Base-by-base conservation (phyloP, 768 basidiomycete genomes). In the Lanmaoa rubissima region DNA sequence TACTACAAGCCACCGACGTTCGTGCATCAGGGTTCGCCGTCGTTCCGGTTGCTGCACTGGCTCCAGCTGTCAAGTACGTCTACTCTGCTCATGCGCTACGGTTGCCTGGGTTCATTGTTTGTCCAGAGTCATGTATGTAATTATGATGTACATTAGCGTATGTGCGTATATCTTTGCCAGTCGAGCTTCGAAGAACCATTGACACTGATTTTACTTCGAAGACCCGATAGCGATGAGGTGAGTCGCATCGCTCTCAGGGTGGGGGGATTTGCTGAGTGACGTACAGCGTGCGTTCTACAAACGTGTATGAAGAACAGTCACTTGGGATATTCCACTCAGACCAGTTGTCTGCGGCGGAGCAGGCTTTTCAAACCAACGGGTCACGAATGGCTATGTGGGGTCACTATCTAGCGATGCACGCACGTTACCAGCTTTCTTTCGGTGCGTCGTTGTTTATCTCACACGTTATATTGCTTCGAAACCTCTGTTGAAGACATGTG, bases 131-230 rank as follows among this genome's bases (percentile, higher is more conserved):
- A 71, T 95, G 41, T 95, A 89, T 67, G 85, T 92, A 3, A 79
- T 94, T 65, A 96, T 94, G 94, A 98, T 96, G 94, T 93, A 90
- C 65, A 84, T 92, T 63, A 86, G 85, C 64, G 81, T 89, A 59
- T 89, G 90, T 91, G 64, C 74, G 86, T 81, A 50, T 63, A 48
- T 38, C 53, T 31, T 58, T 55, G 32, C 35, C 41, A 13, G 41
- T 51, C 35, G 17, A 34, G 8, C 48, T 13, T 34, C 32, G 38
- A 40, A 31, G 17, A 32, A 24, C 21, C 36, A 34, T 46, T 65
- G 53, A 58, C 52, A 32, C 34, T 9, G 24, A 55, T 10, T 48
- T 24, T 54, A 14, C n/a, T 17, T 34, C 16, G 9, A 48, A 89
- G 88, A 89, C 67, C 88, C 89, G 14, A 87, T 91, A 62, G 88